Evolutionary conservation across 1,139 yeast species (phyloP).

Genomic region (Suhomyces choctaworum): DNA sequence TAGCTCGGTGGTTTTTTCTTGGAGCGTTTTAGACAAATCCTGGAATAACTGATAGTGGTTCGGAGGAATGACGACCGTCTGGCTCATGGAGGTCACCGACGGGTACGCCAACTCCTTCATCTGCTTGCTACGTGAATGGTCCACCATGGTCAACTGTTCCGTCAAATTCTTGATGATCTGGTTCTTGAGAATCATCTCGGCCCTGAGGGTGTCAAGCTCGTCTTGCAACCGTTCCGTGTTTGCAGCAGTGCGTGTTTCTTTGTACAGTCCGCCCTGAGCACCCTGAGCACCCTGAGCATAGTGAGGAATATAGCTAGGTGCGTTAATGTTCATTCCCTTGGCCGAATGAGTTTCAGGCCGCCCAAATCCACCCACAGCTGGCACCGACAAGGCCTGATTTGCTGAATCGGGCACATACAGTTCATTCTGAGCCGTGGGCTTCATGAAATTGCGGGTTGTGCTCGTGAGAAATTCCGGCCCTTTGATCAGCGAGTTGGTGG

Average conservation of each 20-base stretch:
- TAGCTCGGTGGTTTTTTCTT: conserved; percentile 54
- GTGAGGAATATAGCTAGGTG: conserved; percentile 33
- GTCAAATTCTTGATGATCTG: conserved; percentile 39
- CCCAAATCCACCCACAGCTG: neutral
- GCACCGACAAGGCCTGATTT: too few relatives aligned
- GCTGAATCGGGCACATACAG: neutral
- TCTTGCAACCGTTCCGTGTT: conserved; percentile 8
- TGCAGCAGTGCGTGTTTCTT: neutral
- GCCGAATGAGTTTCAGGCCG: neutral
- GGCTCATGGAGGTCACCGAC: conserved; percentile 7
- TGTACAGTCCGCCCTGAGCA: neutral
- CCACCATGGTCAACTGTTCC: conserved; percentile 27
- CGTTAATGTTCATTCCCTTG: conserved; percentile 25
- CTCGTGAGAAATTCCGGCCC: conserved; percentile 2
- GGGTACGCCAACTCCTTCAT: conserved; percentile 9
- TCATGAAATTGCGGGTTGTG: neutral
- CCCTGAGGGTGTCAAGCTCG: conserved; percentile 30
- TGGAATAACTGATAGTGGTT: conserved; percentile 50
- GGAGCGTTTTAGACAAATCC: conserved; percentile 52
- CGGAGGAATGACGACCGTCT: conserved; percentile 31
- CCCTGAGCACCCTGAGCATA: conserved; percentile 9
- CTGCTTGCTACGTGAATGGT: conserved; percentile 17
- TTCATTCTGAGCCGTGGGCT: neutral
- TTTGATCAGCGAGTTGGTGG: conserved; percentile 1
- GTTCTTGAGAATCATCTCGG: conserved; percentile 35